Evolutionary conservation across 2,329 filamentous ascomycete species (phyloP).

Genomic region (Penicillium sp.): DNA sequence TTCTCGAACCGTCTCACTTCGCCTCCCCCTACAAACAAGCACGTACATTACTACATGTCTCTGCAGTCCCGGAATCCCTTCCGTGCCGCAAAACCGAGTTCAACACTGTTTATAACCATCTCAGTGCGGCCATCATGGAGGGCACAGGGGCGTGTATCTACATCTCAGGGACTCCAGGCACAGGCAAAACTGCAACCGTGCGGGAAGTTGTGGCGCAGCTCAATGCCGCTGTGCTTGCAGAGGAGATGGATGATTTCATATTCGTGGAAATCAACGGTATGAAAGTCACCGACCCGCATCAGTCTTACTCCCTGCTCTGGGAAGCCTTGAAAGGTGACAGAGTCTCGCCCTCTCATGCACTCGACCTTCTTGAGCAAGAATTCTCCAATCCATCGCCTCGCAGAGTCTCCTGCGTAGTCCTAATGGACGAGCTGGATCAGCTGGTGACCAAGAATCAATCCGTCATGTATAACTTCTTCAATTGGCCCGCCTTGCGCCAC

Average conservation of each 20-base stretch:
- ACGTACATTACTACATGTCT: conserved; percentile 82
- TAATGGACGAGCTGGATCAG: conserved; percentile 98
- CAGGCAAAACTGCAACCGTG: conserved; percentile 94
- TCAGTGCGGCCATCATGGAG: conserved; percentile 89
- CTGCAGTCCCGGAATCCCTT: conserved; percentile 79
- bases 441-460: conserved; percentile 96
- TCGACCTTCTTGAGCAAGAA: conserved; percentile 85
- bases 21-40: conserved; percentile 87
- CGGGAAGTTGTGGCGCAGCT: conserved; percentile 87
- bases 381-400: conserved; percentile 88
- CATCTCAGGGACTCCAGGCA: conserved; percentile 97
- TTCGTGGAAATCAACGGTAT: conserved; percentile 99
- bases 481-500: conserved; percentile 90
- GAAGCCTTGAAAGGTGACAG: conserved; percentile 90
- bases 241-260: conserved; percentile 96
- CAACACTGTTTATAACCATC: conserved; percentile 81
- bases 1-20: conserved; percentile 67
- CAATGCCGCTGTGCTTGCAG: conserved; percentile 76
- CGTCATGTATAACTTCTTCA: conserved; percentile 99
- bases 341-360: conserved; percentile 82
- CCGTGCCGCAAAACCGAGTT: conserved; percentile 93
- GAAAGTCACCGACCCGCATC: conserved; percentile 97
- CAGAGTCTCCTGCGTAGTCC: conserved; percentile 86
- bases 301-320: conserved; percentile 93
- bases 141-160: conserved; percentile 96